Evolutionary conservation across 768 basidiomycete genomes (phyloP).

Genomic region (Boletus reticulatus): DNA sequence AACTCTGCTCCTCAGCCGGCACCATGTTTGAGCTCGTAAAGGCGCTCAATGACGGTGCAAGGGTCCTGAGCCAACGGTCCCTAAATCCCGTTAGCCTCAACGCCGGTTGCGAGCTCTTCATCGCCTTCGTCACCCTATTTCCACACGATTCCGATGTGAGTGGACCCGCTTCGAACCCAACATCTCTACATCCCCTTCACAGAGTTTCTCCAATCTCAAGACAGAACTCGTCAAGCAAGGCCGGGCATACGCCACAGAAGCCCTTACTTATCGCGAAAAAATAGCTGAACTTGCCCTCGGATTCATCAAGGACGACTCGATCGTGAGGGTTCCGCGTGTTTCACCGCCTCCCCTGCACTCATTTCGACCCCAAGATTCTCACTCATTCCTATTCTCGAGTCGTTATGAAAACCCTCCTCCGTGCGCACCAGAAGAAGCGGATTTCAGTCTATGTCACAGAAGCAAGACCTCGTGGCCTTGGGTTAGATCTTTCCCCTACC

Average conservation of each 20-base stretch:
- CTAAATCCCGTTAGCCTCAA: conserved; percentile 81
- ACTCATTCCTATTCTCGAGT: conserved; percentile 97
- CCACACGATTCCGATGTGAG: conserved; percentile 80
- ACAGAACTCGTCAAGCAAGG: conserved; percentile 81
- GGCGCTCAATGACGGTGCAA: conserved; percentile 75
- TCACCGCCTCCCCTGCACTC: conserved; percentile 10
- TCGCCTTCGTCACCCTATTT: conserved; percentile 82
- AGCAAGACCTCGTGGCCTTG: conserved; percentile 84
- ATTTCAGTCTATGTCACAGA: conserved; percentile 98
- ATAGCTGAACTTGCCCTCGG: conserved; percentile 87
- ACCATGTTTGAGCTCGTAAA: conserved; percentile 93
- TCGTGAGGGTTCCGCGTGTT: conserved; percentile 47
- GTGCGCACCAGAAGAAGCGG: conserved; percentile 87
- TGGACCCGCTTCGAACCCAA: conserved; percentile 15
- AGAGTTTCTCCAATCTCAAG: conserved; percentile 87
- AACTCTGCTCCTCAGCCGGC: conserved; percentile 49
- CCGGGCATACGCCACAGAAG: conserved; percentile 70
- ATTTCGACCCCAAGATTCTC: conserved; percentile 62
- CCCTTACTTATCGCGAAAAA: conserved; percentile 81
- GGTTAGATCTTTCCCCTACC: conserved; percentile 48
- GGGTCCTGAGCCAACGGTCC: conserved; percentile 56
- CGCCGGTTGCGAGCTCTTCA: conserved; percentile 90
- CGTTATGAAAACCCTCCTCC: conserved; percentile 88
- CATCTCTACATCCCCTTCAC: conserved; percentile 6
- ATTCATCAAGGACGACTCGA: conserved; percentile 94